Evolutionary conservation across 768 basidiomycete species (phyloP), one percentile per base, ranked within the genome.

Genomic region (Stropharia rugosoannulata): DNA sequence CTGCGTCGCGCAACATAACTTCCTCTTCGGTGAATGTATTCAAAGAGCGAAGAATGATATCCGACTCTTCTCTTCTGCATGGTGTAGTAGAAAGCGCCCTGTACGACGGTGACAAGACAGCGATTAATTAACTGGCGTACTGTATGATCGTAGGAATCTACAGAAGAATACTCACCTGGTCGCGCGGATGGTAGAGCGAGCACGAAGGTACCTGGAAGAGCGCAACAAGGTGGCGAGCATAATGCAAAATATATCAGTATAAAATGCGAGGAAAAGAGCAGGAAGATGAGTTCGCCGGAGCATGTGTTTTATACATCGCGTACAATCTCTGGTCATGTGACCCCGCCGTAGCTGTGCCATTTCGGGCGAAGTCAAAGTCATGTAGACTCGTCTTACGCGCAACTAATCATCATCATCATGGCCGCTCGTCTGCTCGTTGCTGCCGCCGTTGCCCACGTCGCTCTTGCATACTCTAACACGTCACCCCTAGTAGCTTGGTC

Each of bases 11-110:
- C 11, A 98, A 79, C 89, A 98, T 92, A 56, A 87, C 75, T 73
- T 99, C 97, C 66, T 99, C 97, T 29, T 98, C 95, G 4, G 93
- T 94, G 63, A 94, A 95, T 2, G 80, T 81, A 65, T 88, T 86
- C 22, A 98, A 73, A 0, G 93, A 93, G 51, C 79, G 80, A 39
- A 80, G 61, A 18, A 44, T 55, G 1, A 6, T 16, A 2, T 57
- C 48, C 6, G 50, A 45, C 16, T 75, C 72, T n/a, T 68, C 65
- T 16, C 63, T 62, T 45, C 61, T 55, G 54, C 62, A 69, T 59
- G 62, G 64, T 25, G 76, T 74, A 13, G 74, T 67, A n/a, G 76
- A 64, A 62, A 78, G 75, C 19, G 70, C 49, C 54, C 76, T 80
- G 37, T 10, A 52, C 39, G 41, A 35, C 49, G 37, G 45, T n/a